Conservation (phyloP, 768 basidiomycete species). For the Pleurotus giganteus region DNA sequence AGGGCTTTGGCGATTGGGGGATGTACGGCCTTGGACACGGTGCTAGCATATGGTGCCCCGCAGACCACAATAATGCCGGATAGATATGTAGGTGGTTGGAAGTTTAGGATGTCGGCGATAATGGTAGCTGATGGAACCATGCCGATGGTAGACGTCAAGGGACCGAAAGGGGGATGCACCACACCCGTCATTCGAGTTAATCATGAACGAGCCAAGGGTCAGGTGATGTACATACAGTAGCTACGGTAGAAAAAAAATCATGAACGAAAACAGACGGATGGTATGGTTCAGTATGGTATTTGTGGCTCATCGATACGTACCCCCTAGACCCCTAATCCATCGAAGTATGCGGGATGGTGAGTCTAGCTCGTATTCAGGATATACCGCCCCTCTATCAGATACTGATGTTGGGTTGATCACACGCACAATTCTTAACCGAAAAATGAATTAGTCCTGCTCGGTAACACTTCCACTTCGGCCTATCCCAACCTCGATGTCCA, state of each 20-base stretch:
- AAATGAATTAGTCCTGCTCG: constrained; percentile 26
- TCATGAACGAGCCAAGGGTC: too few relatives aligned
- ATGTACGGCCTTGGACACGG: constrained; percentile 16
- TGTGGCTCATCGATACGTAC: constrained; percentile 13
- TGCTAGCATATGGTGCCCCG: constrained; percentile 22
- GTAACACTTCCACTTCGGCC: too few relatives aligned
- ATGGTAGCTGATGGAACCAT: constrained; percentile 16
- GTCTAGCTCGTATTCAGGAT: background rate
- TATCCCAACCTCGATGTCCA: constrained; percentile 29
- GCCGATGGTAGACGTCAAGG: background rate
- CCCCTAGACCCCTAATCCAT: constrained; percentile 22
- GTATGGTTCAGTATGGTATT: too few relatives aligned
- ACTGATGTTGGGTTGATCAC: background rate
- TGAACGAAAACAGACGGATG: too few relatives aligned
- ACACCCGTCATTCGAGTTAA: too few relatives aligned
- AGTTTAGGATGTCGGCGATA: constrained; percentile 24
- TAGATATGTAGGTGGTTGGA: constrained; percentile 23
- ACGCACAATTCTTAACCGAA: background rate
- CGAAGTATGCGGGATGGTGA: too few relatives aligned
- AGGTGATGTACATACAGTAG: too few relatives aligned
- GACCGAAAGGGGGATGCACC: background rate
- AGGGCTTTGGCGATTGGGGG: constrained; percentile 17
- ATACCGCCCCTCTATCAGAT: background rate
- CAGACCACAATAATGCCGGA: constrained; percentile 25
- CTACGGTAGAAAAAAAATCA: too few relatives aligned